Conservation (phyloP, 176 grass and related monocot species). For the Hyparrhenia diplandra region DNA sequence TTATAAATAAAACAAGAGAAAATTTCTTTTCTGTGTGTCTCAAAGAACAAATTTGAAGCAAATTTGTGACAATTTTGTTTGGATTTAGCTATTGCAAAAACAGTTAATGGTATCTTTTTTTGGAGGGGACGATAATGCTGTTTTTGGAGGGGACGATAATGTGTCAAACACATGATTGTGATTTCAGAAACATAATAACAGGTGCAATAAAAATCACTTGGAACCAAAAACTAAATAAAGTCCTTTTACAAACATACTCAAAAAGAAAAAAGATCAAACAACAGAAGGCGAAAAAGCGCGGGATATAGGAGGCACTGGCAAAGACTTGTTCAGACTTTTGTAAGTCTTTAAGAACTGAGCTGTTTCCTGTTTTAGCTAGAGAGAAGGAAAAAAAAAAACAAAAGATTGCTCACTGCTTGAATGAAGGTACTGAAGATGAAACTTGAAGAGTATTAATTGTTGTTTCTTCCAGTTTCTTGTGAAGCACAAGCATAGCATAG, state of each 20-base stretch:
- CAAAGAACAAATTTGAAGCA: neutral
- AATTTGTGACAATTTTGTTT: neutral
- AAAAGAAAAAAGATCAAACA: neutral
- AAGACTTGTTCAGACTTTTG: neutral
- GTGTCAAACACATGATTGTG: neutral
- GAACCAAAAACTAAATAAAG: neutral
- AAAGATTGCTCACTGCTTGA: neutral
- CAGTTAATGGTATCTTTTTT: neutral
- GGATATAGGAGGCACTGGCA: neutral
- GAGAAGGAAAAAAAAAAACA: neutral
- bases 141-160: neutral
- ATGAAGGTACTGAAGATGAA: neutral
- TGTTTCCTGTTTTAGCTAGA: neutral
- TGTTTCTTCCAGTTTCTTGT: neutral
- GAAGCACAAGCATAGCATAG: conserved; percentile 24
- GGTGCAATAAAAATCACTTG: neutral
- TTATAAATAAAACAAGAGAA: too few species aligned
- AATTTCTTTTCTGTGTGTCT: neutral
- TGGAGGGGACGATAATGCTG: too few species aligned
- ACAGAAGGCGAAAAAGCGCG: neutral
- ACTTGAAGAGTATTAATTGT: neutral
- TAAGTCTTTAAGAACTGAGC: neutral
- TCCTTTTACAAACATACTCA: neutral
- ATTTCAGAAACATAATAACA: neutral
- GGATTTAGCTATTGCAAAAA: neutral